Base-by-base conservation (phyloP, 768 basidiomycete genomes). In the Xerocomellus dryophilus region DNA sequence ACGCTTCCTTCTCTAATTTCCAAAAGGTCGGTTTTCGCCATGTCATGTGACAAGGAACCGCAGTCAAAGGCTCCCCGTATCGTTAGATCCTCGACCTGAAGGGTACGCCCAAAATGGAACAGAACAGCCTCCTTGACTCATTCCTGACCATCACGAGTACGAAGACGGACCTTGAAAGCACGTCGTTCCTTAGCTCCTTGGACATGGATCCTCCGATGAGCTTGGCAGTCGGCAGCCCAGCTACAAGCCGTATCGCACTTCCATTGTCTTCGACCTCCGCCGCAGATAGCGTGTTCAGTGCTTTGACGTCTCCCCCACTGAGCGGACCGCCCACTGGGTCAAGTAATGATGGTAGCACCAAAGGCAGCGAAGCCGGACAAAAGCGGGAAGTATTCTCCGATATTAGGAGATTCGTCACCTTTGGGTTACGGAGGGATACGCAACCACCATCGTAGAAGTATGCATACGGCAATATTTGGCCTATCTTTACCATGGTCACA, bases 1-100 rank as follows among this genome's bases (percentile, higher is more conserved):
- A 98, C 71, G 86, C 89, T 6, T 95, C 94, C 2, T 95, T 95
- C 71, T 88, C 88, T 29, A 98, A 98, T 72, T 99, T 99, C 76
- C 97, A 98, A 76, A 99, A 99, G 84, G 93, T 88, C 32, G 36
- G 71, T n/a, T 43, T 25, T 12, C 15, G n/a, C 18, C 42, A 11
- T 14, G 14, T 29, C 17, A 29, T 36, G 48, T 36, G 35, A 32
- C 36, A 36, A 42, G 43, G 29, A 18, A 50, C 58, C 54, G 51
- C 60, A 54, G 52, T 58, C 38, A 62, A 21, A 12, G n/a, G 20
- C 9, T 23, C 35, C 20, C 32, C 44, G 39, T 50, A 8, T 36
- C 18, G n/a, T 5, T 56, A 97, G 94, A 91, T 98, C 50, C 80
- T 98, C 17, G 95, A 98, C 70, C 79, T 98, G 45, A 97, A 97